phyloP scores from a whole-genome alignment of 192 early-diverging fungal species.

The Mortierella antarctica region DNA sequence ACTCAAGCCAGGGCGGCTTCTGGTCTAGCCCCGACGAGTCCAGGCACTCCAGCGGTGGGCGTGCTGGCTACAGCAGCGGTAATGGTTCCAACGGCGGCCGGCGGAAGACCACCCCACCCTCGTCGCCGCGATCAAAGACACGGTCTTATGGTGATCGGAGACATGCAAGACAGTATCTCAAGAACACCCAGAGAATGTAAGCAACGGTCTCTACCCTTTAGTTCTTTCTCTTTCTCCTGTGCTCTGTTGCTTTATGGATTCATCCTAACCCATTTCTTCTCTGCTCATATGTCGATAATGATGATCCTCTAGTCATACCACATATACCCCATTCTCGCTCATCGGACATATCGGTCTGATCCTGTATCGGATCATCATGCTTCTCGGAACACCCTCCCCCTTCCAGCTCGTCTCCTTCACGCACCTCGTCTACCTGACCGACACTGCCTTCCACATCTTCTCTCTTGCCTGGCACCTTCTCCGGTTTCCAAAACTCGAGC shows the following conservation, averaged over 20 bases:
- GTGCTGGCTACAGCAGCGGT: conserved; percentile 22
- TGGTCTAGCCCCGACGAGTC: conserved; percentile 44
- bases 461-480: conserved; percentile 58
- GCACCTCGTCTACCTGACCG: conserved; percentile 56
- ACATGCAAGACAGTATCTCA: conserved; percentile 51
- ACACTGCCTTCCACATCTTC: conserved; percentile 59
- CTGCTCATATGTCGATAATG: neutral
- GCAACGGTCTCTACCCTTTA: neutral
- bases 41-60: neutral
- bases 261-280: conserved; percentile 9
- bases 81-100: conserved; percentile 24
- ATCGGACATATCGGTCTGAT: conserved; percentile 49
- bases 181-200: conserved; percentile 49
- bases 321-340: conserved; percentile 55
- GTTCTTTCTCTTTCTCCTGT: neutral
- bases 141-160: conserved; percentile 41
- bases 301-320: conserved; percentile 37
- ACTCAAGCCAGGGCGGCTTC: conserved; percentile 45
- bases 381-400: conserved; percentile 39
- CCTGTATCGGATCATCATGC: conserved; percentile 48
- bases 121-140: conserved; percentile 27
- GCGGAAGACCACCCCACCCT: conserved; percentile 33
- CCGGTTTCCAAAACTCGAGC: conserved; percentile 55
- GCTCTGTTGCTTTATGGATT: neutral
- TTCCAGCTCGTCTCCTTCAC: conserved; percentile 55